phyloP scores from a whole-genome alignment of 2,329 filamentous ascomycete species.

The Ceratocystis alfenasii region DNA sequence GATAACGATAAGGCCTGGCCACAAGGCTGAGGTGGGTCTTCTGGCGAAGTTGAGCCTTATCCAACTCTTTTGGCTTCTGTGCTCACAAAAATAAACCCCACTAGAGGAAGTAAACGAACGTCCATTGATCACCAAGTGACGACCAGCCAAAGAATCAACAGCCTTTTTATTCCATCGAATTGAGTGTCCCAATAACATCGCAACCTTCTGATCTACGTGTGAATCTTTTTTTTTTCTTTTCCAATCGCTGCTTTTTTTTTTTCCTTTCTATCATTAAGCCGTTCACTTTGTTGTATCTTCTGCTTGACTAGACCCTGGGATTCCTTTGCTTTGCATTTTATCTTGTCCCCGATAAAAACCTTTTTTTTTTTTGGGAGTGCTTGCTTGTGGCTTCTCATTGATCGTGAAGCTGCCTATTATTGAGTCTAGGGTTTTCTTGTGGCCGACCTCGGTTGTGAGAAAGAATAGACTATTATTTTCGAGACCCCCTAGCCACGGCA shows the following conservation, averaged over 20 bases:
- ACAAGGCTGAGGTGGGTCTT: constrained; percentile 18
- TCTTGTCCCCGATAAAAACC: neutral
- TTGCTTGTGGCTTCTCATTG: no score
- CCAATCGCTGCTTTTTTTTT: neutral
- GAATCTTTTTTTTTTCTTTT: neutral
- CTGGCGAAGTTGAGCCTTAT: neutral
- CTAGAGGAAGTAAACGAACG: neutral
- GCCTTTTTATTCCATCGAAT: neutral
- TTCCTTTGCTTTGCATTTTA: neutral
- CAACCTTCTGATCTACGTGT: neutral
- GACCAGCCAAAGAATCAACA: neutral
- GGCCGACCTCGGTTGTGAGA: neutral
- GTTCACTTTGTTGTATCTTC: neutral
- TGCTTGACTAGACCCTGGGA: neutral
- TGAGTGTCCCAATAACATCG: constrained; percentile 1
- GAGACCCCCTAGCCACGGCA: neutral
- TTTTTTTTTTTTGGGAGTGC: neutral
- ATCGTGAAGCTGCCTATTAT: no score
- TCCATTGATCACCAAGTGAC: neutral
- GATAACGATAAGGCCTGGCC: constrained; percentile 4
- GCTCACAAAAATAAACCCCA: constrained; percentile 14
- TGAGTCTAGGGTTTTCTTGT: neutral
- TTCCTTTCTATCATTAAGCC: neutral
- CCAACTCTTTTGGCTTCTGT: neutral
- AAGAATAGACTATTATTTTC: neutral